A percentile compares a stretch with the other conserved stretches of the same genome.
These are phyloP conservation scores for Sparassis latifolia DNA, from an alignment of 1,284 basidiomycete genomes.

Conservation along the genomic window DNA sequence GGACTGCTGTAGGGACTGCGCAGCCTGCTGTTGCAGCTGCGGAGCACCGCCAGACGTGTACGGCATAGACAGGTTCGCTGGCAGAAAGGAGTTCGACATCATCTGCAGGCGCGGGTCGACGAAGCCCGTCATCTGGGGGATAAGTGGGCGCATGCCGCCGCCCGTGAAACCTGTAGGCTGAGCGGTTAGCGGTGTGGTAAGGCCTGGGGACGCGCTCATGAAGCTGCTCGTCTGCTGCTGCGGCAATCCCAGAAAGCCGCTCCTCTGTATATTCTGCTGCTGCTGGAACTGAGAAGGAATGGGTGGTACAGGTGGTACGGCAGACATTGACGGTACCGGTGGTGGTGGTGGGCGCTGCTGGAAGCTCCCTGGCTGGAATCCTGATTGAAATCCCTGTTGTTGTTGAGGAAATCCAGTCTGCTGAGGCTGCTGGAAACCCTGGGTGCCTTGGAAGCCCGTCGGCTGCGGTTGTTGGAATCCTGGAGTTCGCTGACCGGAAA, in stretches of 20 bases:
- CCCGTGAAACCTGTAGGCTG: constrained; percentile 55
- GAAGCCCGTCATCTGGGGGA: constrained; percentile 78
- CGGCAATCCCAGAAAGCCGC: constrained; percentile 36
- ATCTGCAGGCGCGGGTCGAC: constrained; percentile 78
- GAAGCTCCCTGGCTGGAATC: constrained; percentile 34
- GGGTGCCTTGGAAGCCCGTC: constrained; percentile 27
- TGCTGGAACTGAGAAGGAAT: constrained; percentile 54
- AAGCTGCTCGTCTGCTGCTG: constrained; percentile 39
- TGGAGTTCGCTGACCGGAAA: constrained; percentile 26
- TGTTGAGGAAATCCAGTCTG: constrained; percentile 27
- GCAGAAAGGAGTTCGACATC: constrained; percentile 86
- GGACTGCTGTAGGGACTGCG: constrained; percentile 61
- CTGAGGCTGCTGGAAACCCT: constrained; percentile 35
- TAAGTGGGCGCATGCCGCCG: constrained; percentile 40
- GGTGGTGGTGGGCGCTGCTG: constrained; percentile 49
- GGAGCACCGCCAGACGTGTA: constrained; percentile 57
- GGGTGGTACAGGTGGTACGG: constrained; percentile 50
- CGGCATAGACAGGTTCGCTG: constrained; percentile 57
- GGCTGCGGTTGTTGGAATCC: constrained; percentile 35
- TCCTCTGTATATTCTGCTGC: constrained; percentile 30
- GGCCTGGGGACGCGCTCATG: constrained; percentile 41
- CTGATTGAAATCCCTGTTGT: constrained; percentile 31
- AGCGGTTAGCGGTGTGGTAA: constrained; percentile 21
- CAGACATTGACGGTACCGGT: constrained; percentile 12
- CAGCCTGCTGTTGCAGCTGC: constrained; percentile 62